Evolutionary conservation across 257 asterid species (phyloP), one percentile per base, ranked within the genome.

Genomic region (Vinca minor): DNA sequence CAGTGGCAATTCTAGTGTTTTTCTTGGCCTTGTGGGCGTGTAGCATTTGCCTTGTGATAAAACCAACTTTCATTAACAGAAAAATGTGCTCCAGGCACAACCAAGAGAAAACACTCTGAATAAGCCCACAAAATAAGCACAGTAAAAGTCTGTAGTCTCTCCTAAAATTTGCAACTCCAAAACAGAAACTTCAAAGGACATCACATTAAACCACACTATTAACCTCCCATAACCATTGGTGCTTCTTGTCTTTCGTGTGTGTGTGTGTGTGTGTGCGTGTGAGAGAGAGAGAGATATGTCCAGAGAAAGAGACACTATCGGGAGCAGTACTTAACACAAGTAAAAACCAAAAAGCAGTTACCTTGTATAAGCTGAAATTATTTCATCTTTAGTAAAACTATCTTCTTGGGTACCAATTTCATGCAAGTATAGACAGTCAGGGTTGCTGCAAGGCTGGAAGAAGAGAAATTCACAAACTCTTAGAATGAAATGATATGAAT

Each of bases 331-430:
- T 20, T 7, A 1, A 29, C 1, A 55, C 29, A 31, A 55, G 4
- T n/a, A 13, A 5, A 25, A 12, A 15, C 14, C 3, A 18, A 9
- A 4, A 39, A 25, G 17, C 41, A 68, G 71, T 63, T 83, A 91
- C 95, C 98, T 88, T 74, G 96, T 83, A 73, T 86, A 81, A 17
- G 91, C 88, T 4, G 98, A 85, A 80, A 91, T 78, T 73, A 88
- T 81, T 84, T 91, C 98, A 59, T 91, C 98, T 78, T 91, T 91
- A 3, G 95, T 84, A 70, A 84, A 88, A 77, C 98, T 88, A 66
- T 91, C 96, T 71, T 88, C 96, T 69, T 88, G 91, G 1, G 84
- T 81, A 42, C 96, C 98, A 73, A 78, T 62, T 75, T 91, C 98
- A 68, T 91, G 96, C 89, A 88, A 81, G 71, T 91, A 88, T 45